Percentiles rank a stretch among this genome's conserved stretches.
Evolutionary conservation across 306 rosid genomes (phyloP).

Genomic region (Quercus dentata): DNA sequence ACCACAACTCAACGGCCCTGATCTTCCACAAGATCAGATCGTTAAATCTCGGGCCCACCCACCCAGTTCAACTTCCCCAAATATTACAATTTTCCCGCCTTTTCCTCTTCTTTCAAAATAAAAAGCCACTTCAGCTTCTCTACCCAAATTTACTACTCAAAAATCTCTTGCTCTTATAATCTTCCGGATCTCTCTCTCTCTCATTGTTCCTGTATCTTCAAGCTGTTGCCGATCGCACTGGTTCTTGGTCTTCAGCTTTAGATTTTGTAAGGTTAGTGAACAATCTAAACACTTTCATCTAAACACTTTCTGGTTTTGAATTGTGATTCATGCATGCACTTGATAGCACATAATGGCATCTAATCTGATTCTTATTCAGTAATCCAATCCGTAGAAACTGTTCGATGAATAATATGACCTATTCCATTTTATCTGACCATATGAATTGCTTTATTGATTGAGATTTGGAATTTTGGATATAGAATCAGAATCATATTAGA

Average conservation of each 20-base stretch:
- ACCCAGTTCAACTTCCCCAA: too few species aligned
- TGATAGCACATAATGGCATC: background rate
- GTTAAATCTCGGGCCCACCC: too few species aligned
- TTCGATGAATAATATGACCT: background rate
- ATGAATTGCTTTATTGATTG: background rate
- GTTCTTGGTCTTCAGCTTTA: background rate
- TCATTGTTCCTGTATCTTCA: too few species aligned
- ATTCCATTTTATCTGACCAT: background rate
- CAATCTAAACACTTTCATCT: background rate
- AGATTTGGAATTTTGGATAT: background rate
- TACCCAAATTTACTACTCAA: too few species aligned
- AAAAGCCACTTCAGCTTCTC: too few species aligned
- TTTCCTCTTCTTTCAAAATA: too few species aligned
- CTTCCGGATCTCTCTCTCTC: too few species aligned
- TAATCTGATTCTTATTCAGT: background rate
- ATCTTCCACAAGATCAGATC: too few species aligned
- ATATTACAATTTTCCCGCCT: too few species aligned
- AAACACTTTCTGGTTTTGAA: background rate
- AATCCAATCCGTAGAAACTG: background rate
- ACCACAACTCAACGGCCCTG: too few species aligned
- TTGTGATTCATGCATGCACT: background rate
- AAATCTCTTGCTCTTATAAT: too few species aligned
- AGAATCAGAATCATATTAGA: background rate
- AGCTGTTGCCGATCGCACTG: background rate
- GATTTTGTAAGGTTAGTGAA: background rate